Base-by-base conservation (phyloP, 2,329 filamentous ascomycete species). In the Microdochium trichocladiopsis region DNA sequence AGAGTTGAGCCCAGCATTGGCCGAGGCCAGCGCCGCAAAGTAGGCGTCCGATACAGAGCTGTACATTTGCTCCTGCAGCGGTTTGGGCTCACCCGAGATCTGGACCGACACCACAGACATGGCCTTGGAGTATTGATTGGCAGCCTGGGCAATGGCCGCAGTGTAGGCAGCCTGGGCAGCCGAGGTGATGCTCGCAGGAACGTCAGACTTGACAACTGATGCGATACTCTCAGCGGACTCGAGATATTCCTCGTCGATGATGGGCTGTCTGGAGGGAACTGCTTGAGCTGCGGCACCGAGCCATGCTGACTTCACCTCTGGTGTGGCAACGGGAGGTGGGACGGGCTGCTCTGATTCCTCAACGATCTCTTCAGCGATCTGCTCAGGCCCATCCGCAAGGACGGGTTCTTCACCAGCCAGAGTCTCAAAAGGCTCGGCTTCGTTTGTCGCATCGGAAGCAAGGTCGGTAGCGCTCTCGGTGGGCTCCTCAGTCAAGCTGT, bases 21-120 rank as follows among this genome's bases (percentile, higher is more conserved):
- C 87, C 4, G 78, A 78, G 1, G 75, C 76, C 16, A 87, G 63
- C 2, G 86, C 84, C 28, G 79, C 78, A 31, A 85, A 84, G 62
- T 90, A 91, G 1, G 80, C 86, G 5, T 75, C 78, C 9, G 85
- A 84, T 10, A 88, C 80, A 0, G 86, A 88, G 9, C 84, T 79
- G 12, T 88, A 72, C 64, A 90, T 79, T 55, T 88, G 75, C 58
- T 88, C 75, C 55, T 90, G 84, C 3, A 81, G 77, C 8, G 88
- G 87, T 61, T 87, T 80, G 1, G 86, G 81, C 1, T 83, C 83
- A 28, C 86, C 87, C 25, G 80, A 83, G 37, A 90, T 77, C 60
- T 88, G 80, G 3, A 75, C 79, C 1, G 86, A 89, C 2, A 88
- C 74, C 24, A 82, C 75, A 1, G 86, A 86, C 60, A 84, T 81